Base-by-base conservation (phyloP, 352 stramenopile genomes). In the Pythium brachiatum region DNA sequence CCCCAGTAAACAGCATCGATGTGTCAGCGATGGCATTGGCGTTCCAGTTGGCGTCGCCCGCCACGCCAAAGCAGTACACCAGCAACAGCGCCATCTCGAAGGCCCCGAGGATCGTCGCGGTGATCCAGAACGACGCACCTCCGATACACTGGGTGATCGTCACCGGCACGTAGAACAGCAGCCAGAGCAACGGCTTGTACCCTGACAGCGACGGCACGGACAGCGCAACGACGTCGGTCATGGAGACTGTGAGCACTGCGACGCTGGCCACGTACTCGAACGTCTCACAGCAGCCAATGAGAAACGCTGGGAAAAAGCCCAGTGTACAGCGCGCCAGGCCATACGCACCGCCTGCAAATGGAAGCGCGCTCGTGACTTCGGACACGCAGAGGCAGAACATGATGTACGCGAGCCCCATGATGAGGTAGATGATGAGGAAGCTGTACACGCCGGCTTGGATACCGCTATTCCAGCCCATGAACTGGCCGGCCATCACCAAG, bases 401-500 rank as follows among this genome's bases (percentile, higher is more conserved):
- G 21, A 84, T 58, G 38, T 86, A 86, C 13, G 66, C 73, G 8
- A 53, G 59, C 7, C 59, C 63, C 7, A 79, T 77, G 16, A 86
- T 51, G 1, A 81, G 7, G 46, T 74, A 82, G 3, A 64, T 51
- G 38, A 84, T 57, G 11, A 77, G 58, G 29, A 76, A 81, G 64
- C 63, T 78, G 50, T 64, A 77, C 20, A 86, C 41, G 12, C 78
- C 78, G 8, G 71, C 73, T 3, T 57, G 34, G 18, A 86, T 61
- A 0, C 78, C 75, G 6, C 50, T 64, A 25, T 84, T 84, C 78
- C 78, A 86, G 9, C 58, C 68, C 43, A 86, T 78, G 51, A 79
- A 83, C 57, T 86, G 75, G 9, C 75, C 78, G 1, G 74, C 78
- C 16, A 86, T 73, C 43, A 83, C 78, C 29, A 84, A 78, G 1